Conservation (phyloP, 257 asterid genomes). For the Nicotiana undulata region DNA sequence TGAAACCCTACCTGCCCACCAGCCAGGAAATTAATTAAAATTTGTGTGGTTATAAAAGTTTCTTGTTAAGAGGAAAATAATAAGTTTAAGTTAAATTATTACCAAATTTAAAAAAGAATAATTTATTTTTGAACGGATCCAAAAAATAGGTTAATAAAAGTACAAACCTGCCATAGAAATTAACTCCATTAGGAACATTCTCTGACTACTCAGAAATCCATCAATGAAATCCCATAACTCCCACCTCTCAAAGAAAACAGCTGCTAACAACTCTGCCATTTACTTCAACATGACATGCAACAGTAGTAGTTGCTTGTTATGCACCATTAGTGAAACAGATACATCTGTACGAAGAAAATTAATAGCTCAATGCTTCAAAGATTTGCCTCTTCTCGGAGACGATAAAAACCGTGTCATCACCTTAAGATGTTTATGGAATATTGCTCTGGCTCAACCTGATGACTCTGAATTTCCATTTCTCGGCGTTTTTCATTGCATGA, state of each 20-base stretch:
- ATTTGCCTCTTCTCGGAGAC: slow-evolving; percentile 16
- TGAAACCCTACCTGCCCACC: not conserved
- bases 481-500: slow-evolving; percentile 20
- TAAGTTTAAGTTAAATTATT: too few relatives aligned
- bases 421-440: slow-evolving; percentile 19
- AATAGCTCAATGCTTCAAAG: slow-evolving; percentile 11
- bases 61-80: too few relatives aligned
- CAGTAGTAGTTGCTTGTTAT: slow-evolving; percentile 12
- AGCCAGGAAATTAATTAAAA: too few relatives aligned
- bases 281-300: slow-evolving; percentile 1
- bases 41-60: too few relatives aligned
- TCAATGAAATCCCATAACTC: not conserved
- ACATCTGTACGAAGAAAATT: slow-evolving; percentile 14
- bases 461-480: slow-evolving; percentile 19
- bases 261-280: not conserved
- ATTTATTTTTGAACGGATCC: too few relatives aligned
- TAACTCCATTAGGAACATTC: not conserved
- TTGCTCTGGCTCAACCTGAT: slow-evolving; percentile 24
- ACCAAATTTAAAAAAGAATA: too few relatives aligned
- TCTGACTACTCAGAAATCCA: not conserved
- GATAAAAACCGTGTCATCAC: slow-evolving; percentile 11
- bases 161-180: not conserved
- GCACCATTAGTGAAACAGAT: slow-evolving; percentile 18
- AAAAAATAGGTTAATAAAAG: too few relatives aligned
- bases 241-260: not conserved